Evolutionary conservation across 179 eudicot species (phyloP), one percentile per base, ranked within the genome.

Genomic region (Silene vulgaris): DNA sequence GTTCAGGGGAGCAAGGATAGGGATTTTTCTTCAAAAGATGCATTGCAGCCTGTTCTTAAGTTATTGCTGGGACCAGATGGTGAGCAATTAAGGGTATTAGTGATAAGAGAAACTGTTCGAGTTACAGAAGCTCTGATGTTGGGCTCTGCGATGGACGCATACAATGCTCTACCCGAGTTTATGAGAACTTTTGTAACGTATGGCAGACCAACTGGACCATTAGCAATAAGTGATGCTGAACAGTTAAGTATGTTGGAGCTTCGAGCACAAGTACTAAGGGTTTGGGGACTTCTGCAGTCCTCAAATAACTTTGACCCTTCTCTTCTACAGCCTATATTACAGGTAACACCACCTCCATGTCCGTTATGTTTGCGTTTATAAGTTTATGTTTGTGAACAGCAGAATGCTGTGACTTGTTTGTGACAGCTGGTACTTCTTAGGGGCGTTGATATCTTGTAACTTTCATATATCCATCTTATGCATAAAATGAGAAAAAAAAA

Each of bases 11-110:
- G 86, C 62, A 88, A 87, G 79, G 99, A 96, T 80, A 86, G 85
- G 79, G 99, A 96, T 82, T 96, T 96, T 78, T 82, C 96, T 69
- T 96, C 97, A 64, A 93, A 93, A 80, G 99, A 96, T 69, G 99
- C 97, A 75, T 80, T 96, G 69, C 99, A 93, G 81, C 99, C 99
- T 78, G 99, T 96, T 78, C 85, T 96, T 79, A 96, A 96, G 88
- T 83, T 96, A 61, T 82, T 96, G 71, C 70, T 96, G 87, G 97
- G 91, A 74, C 88, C 92, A 1, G 97, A 88, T 74, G 99, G 99
- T 29, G 92, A 93, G 84, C 86, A 80, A 65, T 86, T 96, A 19
- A 88, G 99, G 82, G 75, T 63, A 69, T 83, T 96, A 82, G 97
- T 93, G 21, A 83, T 87, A 65, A 93, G 83, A 84, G 99, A 96